Conservation (phyloP, 2,329 filamentous ascomycete genomes). For the Cyphellophora europaea region DNA sequence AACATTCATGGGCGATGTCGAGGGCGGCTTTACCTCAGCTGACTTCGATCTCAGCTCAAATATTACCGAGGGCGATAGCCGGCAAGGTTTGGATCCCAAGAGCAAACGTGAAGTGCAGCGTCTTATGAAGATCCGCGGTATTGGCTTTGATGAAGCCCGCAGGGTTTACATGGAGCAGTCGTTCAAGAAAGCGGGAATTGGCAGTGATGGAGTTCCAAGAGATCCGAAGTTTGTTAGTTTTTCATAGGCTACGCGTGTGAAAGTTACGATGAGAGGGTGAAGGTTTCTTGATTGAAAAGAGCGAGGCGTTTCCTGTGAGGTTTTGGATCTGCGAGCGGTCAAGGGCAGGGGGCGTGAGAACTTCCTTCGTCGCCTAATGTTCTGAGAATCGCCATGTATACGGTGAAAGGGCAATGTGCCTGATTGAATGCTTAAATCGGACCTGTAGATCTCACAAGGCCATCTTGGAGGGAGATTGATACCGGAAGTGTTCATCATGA, state of each 20-base stretch:
- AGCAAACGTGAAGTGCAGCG: conserved; percentile 74
- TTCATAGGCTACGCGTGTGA: conserved; percentile 17
- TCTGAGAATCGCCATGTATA: too few species aligned
- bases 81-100: conserved; percentile 65
- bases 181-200: conserved; percentile 83
- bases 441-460: too few species aligned
- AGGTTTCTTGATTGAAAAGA: too few species aligned
- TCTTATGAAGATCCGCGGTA: conserved; percentile 79
- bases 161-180: conserved; percentile 75
- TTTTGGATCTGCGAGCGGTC: too few species aligned
- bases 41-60: conserved; percentile 80
- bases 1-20: conserved; percentile 74
- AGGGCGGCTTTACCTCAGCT: conserved; percentile 72
- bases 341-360: too few species aligned
- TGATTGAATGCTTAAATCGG: too few species aligned
- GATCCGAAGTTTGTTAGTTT: conserved; percentile 97
- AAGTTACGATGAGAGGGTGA: too few species aligned
- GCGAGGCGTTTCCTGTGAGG: too few species aligned
- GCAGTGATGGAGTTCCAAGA: conserved; percentile 72
- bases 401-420: too few species aligned
- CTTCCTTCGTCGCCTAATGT: too few species aligned
- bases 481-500: too few species aligned
- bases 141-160: conserved; percentile 86
- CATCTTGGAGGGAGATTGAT: too few species aligned
- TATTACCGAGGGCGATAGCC: conserved; percentile 67